phyloP scores from a whole-genome alignment of 2,329 filamentous ascomycete species.

The Paramyrothecium sp. region DNA sequence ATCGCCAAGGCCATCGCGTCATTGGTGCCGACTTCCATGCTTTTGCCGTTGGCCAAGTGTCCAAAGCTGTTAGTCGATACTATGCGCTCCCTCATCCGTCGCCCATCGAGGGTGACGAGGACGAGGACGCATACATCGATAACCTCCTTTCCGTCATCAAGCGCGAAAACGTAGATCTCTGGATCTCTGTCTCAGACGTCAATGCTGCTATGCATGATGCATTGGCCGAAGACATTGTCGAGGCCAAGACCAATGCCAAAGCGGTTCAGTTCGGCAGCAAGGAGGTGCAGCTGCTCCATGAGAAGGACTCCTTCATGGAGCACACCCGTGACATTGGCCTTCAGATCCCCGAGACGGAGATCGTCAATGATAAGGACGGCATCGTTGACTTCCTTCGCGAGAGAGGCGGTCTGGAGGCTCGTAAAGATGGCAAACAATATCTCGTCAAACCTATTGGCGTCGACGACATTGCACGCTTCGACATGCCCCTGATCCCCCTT shows the following conservation, averaged over 20 bases:
- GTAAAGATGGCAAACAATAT: conserved; percentile 41
- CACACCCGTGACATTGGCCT: conserved; percentile 55
- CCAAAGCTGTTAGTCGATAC: conserved; percentile 53
- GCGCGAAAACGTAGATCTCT: conserved; percentile 63
- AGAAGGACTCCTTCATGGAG: conserved; percentile 64
- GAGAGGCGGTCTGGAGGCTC: conserved; percentile 14
- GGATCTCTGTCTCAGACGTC: conserved; percentile 73
- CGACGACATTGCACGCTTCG: conserved; percentile 56
- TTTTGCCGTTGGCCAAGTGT: conserved; percentile 55
- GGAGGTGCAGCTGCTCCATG: conserved; percentile 57
- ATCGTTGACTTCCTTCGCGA: conserved; percentile 50
- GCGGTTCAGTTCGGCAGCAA: conserved; percentile 62
- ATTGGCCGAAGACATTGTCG: conserved; percentile 59
- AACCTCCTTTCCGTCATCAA: conserved; percentile 57
- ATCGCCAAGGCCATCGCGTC: conserved; percentile 64
- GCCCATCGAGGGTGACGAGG: conserved; percentile 17
- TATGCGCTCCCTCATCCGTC: conserved; percentile 38
- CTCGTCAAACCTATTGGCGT: conserved; percentile 66
- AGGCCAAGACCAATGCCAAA: conserved; percentile 55
- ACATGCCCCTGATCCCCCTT: conserved; percentile 66
- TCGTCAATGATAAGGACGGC: conserved; percentile 51
- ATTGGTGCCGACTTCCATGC: conserved; percentile 67
- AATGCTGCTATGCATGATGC: conserved; percentile 66
- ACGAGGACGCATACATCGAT: conserved; percentile 51
- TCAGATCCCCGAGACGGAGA: conserved; percentile 48